Evolutionary conservation across 495 filamentous ascomycete genomes (phyloP), one percentile per base, ranked within the genome.

Genomic region (Penicillium fimorum): DNA sequence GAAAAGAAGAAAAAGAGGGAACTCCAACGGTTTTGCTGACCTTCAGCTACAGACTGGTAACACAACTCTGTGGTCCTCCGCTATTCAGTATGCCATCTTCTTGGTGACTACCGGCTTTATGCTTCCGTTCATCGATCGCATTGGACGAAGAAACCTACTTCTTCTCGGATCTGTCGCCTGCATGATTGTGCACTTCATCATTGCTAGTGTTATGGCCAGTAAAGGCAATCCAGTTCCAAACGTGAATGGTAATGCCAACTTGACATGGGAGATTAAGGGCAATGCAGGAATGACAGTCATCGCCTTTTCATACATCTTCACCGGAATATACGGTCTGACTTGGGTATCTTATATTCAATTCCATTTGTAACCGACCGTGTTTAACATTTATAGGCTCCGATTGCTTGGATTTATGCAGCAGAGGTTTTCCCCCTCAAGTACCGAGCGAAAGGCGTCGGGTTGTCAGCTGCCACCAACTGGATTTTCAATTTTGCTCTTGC

Each of bases 381-480:
- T 45, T 58, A 57, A 42, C 46, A 12, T 10, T 5, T 10, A 27
- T 66, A 88, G 50, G 87, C 86, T 1, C 87, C 85, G 3, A 78
- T 85, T 1, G 87, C 77, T 56, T 91, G 88, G 87, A 79, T 90
- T 55, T 91, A 92, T 70, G 83, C 86, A 0, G 81, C 88, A 18
- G 87, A 92, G 72, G 83, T 91, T 3, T 91, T 86, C 80, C 85
- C 85, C 0, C 77, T 90, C 10, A 86, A 88, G 62, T 89, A 86
- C 15, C 83, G 88, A 17, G 88, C 86, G 13, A 86, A 81, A 32
- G 88, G 87, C 13, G 88, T 90, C 75, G 82, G 75, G 10, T 72
- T 89, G 22, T 82, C 86, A 0, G 82, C 86, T 0, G 76, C 85
- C 24, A 82, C 81, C 3, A 91, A 92, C 70, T 89, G 87, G 87